phyloP scores from a whole-genome alignment of 371 early-diverging fungal genomes.

The Zopfochytrium polystomum region DNA sequence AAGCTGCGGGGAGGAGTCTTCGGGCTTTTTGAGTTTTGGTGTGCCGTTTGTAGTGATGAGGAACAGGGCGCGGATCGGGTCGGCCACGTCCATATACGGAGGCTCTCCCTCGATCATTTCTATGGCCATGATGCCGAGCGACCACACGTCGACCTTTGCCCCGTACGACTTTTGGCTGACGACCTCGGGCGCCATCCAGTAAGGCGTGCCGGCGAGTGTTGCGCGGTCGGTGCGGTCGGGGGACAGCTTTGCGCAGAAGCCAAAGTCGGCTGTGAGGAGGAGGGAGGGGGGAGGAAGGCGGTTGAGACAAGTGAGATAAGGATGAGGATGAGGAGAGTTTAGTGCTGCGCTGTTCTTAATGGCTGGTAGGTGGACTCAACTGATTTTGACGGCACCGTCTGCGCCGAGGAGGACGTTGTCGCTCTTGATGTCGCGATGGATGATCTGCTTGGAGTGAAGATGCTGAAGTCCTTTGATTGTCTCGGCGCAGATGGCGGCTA shows the following conservation, averaged over 20 bases:
- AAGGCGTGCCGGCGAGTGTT: too few relatives aligned
- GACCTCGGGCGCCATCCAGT: too few relatives aligned
- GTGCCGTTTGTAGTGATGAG: conserved; percentile 97
- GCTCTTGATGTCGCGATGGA: conserved; percentile 96
- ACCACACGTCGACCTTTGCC: conserved; percentile 93
- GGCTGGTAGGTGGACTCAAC: too few relatives aligned
- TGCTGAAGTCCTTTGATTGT: conserved; percentile 85
- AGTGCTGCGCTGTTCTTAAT: too few relatives aligned
- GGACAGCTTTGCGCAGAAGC: conserved; percentile 91
- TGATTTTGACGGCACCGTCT: conserved; percentile 91
- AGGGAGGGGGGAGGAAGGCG: not conserved
- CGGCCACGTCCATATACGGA: conserved; percentile 95
- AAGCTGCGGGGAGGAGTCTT: conserved; percentile 72
- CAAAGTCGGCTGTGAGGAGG: conserved; percentile 66
- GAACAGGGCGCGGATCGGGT: conserved; percentile 88
- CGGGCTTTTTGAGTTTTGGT: conserved; percentile 86
- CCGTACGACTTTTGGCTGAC: conserved; percentile 92
- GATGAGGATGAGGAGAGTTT: conserved; percentile 4
- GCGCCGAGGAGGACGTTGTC: conserved; percentile 88
- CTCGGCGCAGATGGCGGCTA: conserved; percentile 73
- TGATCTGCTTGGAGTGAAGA: conserved; percentile 87
- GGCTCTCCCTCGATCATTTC: conserved; percentile 97
- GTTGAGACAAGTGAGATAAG: not conserved
- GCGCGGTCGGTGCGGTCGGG: conserved; percentile 83
- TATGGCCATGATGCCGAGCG: too few relatives aligned